A percentile compares a stretch with the other conserved stretches of the same genome.
phyloP scores from a whole-genome alignment of 495 filamentous ascomycete species.

The Trichoderma gamsii region DNA sequence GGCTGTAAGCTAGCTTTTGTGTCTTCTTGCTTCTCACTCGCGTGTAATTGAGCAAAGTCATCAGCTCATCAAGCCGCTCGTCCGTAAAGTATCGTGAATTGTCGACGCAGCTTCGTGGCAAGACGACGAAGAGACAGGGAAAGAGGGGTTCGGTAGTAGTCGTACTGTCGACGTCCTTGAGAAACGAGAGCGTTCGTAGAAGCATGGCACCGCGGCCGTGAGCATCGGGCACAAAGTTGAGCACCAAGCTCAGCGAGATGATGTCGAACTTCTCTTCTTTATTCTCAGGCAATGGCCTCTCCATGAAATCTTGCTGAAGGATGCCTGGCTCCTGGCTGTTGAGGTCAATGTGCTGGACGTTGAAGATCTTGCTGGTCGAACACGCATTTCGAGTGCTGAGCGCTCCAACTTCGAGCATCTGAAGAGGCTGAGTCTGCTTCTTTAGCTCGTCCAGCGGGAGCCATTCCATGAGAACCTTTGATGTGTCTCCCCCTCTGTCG shows the following conservation, averaged over 20 bases:
- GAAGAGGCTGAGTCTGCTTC: conserved; percentile 26
- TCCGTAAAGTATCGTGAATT: conserved; percentile 91
- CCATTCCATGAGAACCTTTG: conserved; percentile 81
- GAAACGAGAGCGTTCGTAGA: conserved; percentile 61
- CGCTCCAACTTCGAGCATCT: conserved; percentile 84
- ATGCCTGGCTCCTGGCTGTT: conserved; percentile 79
- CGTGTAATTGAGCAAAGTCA: conserved; percentile 69
- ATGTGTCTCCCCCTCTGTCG: conserved; percentile 86
- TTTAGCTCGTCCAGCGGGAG: conserved; percentile 35
- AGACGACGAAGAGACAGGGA: conserved; percentile 83
- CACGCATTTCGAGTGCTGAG: conserved; percentile 81
- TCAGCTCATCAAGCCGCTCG: conserved; percentile 60
- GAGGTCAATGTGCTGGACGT: conserved; percentile 82
- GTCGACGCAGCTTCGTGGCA: conserved; percentile 79
- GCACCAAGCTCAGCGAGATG: conserved; percentile 86
- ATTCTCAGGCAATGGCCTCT: conserved; percentile 61
- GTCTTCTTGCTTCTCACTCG: conserved; percentile 62
- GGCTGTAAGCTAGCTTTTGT: conserved; percentile 79
- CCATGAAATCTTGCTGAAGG: conserved; percentile 88
- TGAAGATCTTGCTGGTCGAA: conserved; percentile 61
- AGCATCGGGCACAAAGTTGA: conserved; percentile 86
- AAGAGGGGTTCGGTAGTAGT: conserved; percentile 36
- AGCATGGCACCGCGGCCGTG: conserved; percentile 82
- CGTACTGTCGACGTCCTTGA: conserved; percentile 29
- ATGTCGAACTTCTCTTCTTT: conserved; percentile 70